A percentile compares a stretch with the other conserved stretches of the same genome.
Evolutionary conservation across 1,284 basidiomycete species (phyloP).

Genomic region (Ceraceosorus guamensis): DNA sequence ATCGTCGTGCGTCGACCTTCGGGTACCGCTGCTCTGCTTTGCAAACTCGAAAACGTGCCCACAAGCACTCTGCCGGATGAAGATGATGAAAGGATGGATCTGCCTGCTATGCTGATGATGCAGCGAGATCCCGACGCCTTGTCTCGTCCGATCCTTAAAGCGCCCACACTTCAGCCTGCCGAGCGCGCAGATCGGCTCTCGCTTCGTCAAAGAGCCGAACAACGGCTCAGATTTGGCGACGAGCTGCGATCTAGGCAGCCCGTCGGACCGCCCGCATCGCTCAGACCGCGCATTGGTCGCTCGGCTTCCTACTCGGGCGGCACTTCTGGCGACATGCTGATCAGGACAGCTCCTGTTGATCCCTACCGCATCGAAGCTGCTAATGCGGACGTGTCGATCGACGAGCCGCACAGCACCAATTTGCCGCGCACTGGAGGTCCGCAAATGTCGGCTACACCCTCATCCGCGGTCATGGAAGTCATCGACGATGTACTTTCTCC

Average conservation of each 20-base stretch:
- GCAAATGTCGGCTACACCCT: neutral
- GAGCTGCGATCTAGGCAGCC: conserved; percentile 21
- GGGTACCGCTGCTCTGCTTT: conserved; percentile 75
- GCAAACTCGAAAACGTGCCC: conserved; percentile 74
- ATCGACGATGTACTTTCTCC: conserved; percentile 23
- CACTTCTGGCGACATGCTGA: neutral
- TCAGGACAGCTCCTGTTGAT: neutral
- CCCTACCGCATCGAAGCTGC: neutral
- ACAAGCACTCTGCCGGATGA: conserved; percentile 37
- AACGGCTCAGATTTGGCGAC: conserved; percentile 22
- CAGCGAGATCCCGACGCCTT: conserved; percentile 54
- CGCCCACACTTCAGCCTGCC: conserved; percentile 7
- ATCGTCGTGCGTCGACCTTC: conserved; percentile 79
- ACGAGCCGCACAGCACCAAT: neutral
- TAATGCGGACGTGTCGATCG: neutral
- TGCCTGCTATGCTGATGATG: conserved; percentile 67
- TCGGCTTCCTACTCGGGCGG: conserved; percentile 68
- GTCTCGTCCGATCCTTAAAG: conserved; percentile 15
- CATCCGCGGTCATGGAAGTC: conserved; percentile 19
- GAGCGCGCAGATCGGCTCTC: neutral
- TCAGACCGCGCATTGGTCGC: too few species aligned
- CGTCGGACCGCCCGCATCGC: conserved; percentile 35
- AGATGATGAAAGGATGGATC: conserved; percentile 57
- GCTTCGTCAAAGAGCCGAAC: conserved; percentile 14
- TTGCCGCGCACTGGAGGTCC: neutral